A percentile compares a stretch with the other conserved stretches of the same genome.
phyloP scores from a whole-genome alignment of 2,329 filamentous ascomycete genomes.

The Botrytis cinerea region DNA sequence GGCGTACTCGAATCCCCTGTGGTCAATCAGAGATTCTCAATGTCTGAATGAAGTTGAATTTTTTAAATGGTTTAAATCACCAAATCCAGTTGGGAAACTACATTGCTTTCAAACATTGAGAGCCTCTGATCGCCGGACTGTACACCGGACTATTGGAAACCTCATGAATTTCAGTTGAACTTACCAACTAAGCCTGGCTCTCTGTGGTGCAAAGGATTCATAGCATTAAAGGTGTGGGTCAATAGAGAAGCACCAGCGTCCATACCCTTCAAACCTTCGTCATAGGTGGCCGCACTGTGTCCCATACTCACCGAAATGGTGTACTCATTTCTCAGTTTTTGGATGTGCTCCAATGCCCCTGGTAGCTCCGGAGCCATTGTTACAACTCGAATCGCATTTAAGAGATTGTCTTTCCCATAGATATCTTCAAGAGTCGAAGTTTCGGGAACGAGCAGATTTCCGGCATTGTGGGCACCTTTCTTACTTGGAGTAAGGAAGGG shows the following conservation, averaged over 20 bases:
- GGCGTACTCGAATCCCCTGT: background rate
- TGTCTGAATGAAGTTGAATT: background rate
- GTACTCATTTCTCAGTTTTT: conserved; percentile 43
- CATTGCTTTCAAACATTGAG: background rate
- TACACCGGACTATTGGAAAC: background rate
- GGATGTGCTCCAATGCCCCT: conserved; percentile 46
- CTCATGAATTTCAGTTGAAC: background rate
- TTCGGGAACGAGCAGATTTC: conserved; percentile 36
- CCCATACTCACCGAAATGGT: conserved; percentile 38
- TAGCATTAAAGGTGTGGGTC: conserved; percentile 58
- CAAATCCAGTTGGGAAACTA: background rate
- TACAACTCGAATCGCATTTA: conserved; percentile 49
- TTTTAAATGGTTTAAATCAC: background rate
- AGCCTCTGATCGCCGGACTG: background rate
- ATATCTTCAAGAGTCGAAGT: conserved; percentile 38
- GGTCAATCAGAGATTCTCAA: background rate
- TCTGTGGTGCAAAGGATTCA: conserved; percentile 52
- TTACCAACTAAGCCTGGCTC: conserved; percentile 52
- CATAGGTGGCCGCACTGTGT: conserved; percentile 52
- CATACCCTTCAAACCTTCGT: conserved; percentile 49
- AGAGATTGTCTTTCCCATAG: conserved; percentile 50
- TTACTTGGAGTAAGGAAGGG: conserved; percentile 55
- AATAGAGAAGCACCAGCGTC: conserved; percentile 52
- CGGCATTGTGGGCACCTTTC: conserved; percentile 52
- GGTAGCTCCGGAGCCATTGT: conserved; percentile 56